Base-by-base conservation (phyloP, 805 yeast genomes). In the Saturnispora hagleri region DNA sequence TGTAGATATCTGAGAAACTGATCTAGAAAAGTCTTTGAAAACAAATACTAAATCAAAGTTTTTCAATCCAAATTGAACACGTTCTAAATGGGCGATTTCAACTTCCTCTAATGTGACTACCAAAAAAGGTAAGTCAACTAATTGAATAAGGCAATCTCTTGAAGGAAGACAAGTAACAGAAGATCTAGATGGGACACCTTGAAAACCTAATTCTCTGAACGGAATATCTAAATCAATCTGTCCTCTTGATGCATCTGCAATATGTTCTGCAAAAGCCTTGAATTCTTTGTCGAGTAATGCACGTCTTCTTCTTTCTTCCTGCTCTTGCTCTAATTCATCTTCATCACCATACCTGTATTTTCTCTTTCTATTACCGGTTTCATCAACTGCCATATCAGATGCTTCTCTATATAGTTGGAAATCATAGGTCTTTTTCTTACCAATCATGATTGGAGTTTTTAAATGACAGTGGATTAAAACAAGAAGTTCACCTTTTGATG, bases 341-440 rank as follows among this genome's bases (percentile, higher is more conserved):
- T 93, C 99, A 67, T 93, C 99, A 46, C 99, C 99, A 65, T 93
- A 93, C 58, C 84, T 74, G 68, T 84, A 84, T 58, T 78, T 79
- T 68, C 97, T 82, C 71, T 88, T 84, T 56, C 96, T 84, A 55
- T 89, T 90, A 57, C 97, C 96, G 18, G 99, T 93, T 70, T 93
- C 99, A 69, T 93, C 99, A 61, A 89, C 89, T 3, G 95, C 82
- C 76, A 89, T 86, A 65, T 93, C 99, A 31, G 95, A 82, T 12
- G 97, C 98, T 68, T 93, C 99, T 57, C 98, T 77, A 73, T 90
- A 93, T 65, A 93, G 89, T 71, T 93, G 99, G 46, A 93, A 88
- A 62, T 93, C 98, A 67, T 83, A 84, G 0, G 97, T 89, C 71
- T 93, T 93, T 72, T 87, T 85, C 72, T 93, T 93, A 56, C 98